These are phyloP conservation scores for Amborella trichopoda DNA, from an alignment of 164 flowering plant species.

Conservation along the genomic window DNA sequence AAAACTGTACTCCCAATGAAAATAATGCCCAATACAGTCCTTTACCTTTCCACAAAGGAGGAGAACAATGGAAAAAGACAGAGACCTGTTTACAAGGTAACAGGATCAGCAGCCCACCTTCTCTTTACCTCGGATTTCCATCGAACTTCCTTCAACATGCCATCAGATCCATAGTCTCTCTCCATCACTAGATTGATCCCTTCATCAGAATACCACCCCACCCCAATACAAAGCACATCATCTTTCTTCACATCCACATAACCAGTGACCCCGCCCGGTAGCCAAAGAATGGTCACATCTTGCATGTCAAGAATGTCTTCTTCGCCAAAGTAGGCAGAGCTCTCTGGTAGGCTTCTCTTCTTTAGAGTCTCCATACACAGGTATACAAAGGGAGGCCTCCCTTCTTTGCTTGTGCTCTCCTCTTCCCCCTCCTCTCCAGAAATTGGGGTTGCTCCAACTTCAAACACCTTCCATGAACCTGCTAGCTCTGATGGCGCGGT, in stretches of 20 bases:
- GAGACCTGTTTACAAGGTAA: conserved; percentile 15
- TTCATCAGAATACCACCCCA: conserved; percentile 92
- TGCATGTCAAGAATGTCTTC: conserved; percentile 83
- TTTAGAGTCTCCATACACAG: conserved; percentile 80
- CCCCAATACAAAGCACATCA: conserved; percentile 80
- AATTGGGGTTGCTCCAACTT: conserved; percentile 77
- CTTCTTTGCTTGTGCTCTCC: conserved; percentile 12
- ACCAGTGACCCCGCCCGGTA: conserved; percentile 87
- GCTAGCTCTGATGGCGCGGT: conserved; percentile 61
- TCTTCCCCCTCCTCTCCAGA: conserved; percentile 21
- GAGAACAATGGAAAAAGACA: not conserved
- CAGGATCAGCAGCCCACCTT: conserved; percentile 68
- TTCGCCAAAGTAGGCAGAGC: conserved; percentile 54
- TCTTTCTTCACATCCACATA: conserved; percentile 77
- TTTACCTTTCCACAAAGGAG: too few relatives aligned
- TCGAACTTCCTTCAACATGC: conserved; percentile 80
- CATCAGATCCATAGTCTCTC: conserved; percentile 84
- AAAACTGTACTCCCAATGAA: too few relatives aligned
- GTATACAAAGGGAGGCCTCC: conserved; percentile 52
- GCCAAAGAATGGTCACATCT: conserved; percentile 75
- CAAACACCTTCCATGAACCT: conserved; percentile 93
- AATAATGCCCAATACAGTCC: too few relatives aligned
- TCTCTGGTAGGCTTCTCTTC: conserved; percentile 74
- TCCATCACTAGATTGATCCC: conserved; percentile 96
- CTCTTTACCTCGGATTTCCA: conserved; percentile 82